A percentile compares a stretch with the other conserved stretches of the same genome.
phyloP scores from a whole-genome alignment of 768 basidiomycete species.

The Pisolithus tinctorius region DNA sequence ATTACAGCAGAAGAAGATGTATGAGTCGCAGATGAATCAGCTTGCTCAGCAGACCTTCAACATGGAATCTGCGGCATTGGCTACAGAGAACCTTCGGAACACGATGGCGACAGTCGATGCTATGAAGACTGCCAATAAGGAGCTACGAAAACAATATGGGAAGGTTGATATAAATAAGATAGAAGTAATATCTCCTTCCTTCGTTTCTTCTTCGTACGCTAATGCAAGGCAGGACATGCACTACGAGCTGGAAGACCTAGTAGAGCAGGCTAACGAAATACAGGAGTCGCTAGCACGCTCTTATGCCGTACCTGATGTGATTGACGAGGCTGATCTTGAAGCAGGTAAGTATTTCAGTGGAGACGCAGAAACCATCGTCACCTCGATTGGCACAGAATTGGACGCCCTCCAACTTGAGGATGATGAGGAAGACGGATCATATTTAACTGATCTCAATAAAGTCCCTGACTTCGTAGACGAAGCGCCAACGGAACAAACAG shows the following conservation, averaged over 20 bases:
- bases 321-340: constrained; percentile 96
- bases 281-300: constrained; percentile 91
- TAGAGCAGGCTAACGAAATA: constrained; percentile 97
- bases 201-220: not conserved
- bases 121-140: constrained; percentile 94
- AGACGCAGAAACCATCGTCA: not conserved
- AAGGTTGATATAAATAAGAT: constrained; percentile 98
- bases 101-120: constrained; percentile 99
- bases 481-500: constrained; percentile 61
- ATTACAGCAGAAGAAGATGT: constrained; percentile 94
- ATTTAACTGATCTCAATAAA: constrained; percentile 80
- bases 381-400: constrained; percentile 54
- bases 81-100: constrained; percentile 96
- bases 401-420: constrained; percentile 90
- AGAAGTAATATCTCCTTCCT: constrained; percentile 52
- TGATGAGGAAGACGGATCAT: constrained; percentile 86
- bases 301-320: constrained; percentile 94
- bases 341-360: constrained; percentile 54
- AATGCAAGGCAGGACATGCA: constrained; percentile 69
- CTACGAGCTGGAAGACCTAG: constrained; percentile 95
- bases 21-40: constrained; percentile 87
- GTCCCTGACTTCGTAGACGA: constrained; percentile 92
- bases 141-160: constrained; percentile 93
- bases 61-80: constrained; percentile 93
- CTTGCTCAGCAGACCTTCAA: constrained; percentile 95